phyloP scores from a whole-genome alignment of 2,329 filamentous ascomycete species.

The Colletotrichum horii region DNA sequence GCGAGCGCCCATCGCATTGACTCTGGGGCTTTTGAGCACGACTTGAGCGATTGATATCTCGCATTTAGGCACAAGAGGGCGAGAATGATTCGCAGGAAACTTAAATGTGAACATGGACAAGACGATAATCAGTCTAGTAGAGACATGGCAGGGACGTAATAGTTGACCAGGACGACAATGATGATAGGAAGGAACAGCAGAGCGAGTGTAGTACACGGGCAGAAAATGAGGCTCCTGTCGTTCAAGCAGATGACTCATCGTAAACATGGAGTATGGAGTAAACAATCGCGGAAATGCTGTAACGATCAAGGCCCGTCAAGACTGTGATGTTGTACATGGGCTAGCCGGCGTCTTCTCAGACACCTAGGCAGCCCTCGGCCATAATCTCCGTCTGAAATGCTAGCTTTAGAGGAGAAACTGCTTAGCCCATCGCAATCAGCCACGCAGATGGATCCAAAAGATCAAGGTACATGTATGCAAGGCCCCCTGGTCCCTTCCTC shows the following conservation, averaged over 20 bases:
- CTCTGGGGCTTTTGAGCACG: accelerated
- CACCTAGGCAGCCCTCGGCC: accelerated
- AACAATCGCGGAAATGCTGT: accelerated
- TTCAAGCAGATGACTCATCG: not conserved
- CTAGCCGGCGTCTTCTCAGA: not conserved
- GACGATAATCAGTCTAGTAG: accelerated
- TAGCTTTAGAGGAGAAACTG: not conserved
- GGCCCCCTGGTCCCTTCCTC: not conserved
- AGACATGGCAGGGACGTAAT: not conserved
- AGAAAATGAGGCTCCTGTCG: not conserved
- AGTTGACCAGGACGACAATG: not conserved
- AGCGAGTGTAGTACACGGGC: accelerated
- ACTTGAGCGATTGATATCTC: accelerated
- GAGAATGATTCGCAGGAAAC: not conserved
- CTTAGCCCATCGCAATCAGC: accelerated
- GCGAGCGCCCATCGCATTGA: not conserved
- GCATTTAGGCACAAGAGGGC: not conserved
- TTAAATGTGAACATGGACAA: not conserved
- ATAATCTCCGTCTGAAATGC: not conserved
- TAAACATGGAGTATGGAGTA: not conserved
- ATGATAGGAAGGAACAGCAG: not conserved
- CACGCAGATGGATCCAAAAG: not conserved
- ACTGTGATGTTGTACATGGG: accelerated
- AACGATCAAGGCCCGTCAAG: not conserved
- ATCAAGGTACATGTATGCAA: not conserved